These are phyloP conservation scores for Brassica balearica DNA, from an alignment of 441 rosid genomes.

Conservation along the genomic window DNA sequence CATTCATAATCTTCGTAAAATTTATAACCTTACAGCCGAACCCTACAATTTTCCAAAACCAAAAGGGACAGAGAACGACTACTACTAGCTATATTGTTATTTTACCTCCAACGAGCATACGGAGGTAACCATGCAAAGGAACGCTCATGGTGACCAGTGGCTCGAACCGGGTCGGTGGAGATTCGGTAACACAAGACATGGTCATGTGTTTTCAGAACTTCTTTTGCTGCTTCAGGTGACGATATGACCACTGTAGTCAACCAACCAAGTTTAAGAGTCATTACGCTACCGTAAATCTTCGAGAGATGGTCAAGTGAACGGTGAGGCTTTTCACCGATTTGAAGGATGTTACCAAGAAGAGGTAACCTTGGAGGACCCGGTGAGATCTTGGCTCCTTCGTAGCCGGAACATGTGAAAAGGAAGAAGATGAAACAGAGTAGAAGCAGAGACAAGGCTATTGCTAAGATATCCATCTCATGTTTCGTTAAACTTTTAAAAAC, in stretches of 20 bases:
- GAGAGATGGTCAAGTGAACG: conserved; percentile 40
- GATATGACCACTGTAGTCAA: conserved; percentile 39
- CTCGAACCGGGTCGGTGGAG: conserved; percentile 37
- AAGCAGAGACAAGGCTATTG: conserved; percentile 20
- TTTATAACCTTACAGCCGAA: too few species aligned
- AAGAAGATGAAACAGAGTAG: conserved; percentile 9
- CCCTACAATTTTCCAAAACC: too few species aligned
- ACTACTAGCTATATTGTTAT: neutral
- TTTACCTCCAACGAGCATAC: conserved; percentile 37
- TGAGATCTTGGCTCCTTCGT: conserved; percentile 23
- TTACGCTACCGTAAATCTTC: conserved; percentile 43
- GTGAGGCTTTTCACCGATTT: conserved; percentile 45
- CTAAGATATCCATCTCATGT: conserved; percentile 26
- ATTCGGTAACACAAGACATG: conserved; percentile 46
- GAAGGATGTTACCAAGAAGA: conserved; percentile 45
- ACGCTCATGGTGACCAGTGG: conserved; percentile 35
- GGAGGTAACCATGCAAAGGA: conserved; percentile 38
- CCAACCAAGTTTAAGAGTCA: conserved; percentile 45
- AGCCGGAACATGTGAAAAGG: neutral
- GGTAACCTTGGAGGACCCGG: conserved; percentile 45
- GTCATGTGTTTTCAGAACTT: conserved; percentile 51
- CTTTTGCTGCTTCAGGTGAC: conserved; percentile 45
- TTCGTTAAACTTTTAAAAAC: conserved; percentile 8
- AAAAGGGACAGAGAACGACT: too few species aligned
- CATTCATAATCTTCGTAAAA: too few species aligned